A percentile compares a stretch with the other conserved stretches of the same genome.
Evolutionary conservation across 1,139 yeast genomes (phyloP).

Genomic region (Wickerhamomyces sp.): DNA sequence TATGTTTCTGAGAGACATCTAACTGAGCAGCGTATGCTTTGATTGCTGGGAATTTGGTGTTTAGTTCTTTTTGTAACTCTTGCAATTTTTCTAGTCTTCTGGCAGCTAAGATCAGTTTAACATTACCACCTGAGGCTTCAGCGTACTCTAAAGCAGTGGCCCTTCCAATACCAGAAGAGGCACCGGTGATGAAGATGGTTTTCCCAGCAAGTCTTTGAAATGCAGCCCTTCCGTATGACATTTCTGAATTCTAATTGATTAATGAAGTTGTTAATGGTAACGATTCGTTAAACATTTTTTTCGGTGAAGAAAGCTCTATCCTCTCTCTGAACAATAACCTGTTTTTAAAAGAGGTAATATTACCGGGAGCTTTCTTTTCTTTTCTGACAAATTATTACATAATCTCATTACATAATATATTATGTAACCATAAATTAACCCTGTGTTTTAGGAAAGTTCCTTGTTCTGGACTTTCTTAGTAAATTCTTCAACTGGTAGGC

Average conservation of each 20-base stretch:
- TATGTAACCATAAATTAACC: too few species aligned
- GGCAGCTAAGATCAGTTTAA: constrained; percentile 65
- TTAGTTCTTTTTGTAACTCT: constrained; percentile 43
- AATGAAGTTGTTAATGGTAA: too few species aligned
- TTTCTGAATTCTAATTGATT: constrained; percentile 9
- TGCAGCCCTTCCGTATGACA: constrained; percentile 38
- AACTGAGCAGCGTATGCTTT: constrained; percentile 46
- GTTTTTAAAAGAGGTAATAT: neutral
- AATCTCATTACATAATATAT: neutral
- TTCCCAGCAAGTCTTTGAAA: constrained; percentile 39
- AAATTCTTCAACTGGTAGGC: too few species aligned
- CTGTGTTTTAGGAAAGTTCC: too few species aligned
- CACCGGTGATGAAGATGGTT: constrained; percentile 39
- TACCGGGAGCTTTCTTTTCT: too few species aligned
- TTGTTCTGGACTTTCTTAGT: too few species aligned
- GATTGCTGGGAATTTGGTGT: constrained; percentile 42
- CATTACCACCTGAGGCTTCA: constrained; percentile 59
- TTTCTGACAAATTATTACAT: neutral
- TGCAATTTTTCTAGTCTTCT: constrained; percentile 56
- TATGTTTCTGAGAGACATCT: constrained; percentile 54
- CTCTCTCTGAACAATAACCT: too few species aligned
- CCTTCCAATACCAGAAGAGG: constrained; percentile 59
- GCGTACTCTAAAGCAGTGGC: constrained; percentile 76
- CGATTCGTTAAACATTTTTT: too few species aligned
- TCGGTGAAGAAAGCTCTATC: too few species aligned